phyloP scores from a whole-genome alignment of 2,329 filamentous ascomycete genomes.

The Cryphonectria japonica region DNA sequence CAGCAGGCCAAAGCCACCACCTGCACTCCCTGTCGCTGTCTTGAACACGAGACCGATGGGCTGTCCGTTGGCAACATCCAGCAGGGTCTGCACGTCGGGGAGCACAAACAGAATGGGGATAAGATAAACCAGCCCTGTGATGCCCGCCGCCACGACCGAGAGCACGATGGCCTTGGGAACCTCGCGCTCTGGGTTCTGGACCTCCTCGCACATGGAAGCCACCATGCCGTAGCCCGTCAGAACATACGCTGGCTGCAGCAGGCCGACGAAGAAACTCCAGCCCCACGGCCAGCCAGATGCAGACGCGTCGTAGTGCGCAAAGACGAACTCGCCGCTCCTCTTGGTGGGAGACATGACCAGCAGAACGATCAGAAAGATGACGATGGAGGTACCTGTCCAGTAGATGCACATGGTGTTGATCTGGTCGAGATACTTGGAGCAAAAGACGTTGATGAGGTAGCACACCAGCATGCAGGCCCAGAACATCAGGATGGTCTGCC shows the following conservation, averaged over 20 bases:
- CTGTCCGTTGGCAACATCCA: slow-evolving; percentile 70
- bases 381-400: slow-evolving; percentile 68
- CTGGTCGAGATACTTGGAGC: slow-evolving; percentile 61
- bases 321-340: slow-evolving; percentile 66
- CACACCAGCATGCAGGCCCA: slow-evolving; percentile 72
- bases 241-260: slow-evolving; percentile 67
- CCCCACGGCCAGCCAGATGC: slow-evolving; percentile 68
- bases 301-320: slow-evolving; percentile 69
- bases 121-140: slow-evolving; percentile 70
- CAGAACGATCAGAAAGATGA: slow-evolving; percentile 55
- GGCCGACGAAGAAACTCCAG: slow-evolving; percentile 74
- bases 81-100: slow-evolving; percentile 66
- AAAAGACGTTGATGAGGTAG: slow-evolving; percentile 67
- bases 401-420: slow-evolving; percentile 76
- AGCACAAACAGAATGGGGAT: slow-evolving; percentile 78
- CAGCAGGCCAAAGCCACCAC: slow-evolving; percentile 74
- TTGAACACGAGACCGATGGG: slow-evolving; percentile 79
- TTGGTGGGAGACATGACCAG: slow-evolving; percentile 62
- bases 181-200: slow-evolving; percentile 69
- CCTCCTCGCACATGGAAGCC: slow-evolving; percentile 73
- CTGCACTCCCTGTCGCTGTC: slow-evolving; percentile 71
- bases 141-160: slow-evolving; percentile 67
- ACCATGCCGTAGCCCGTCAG: slow-evolving; percentile 73
- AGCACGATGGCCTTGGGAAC: slow-evolving; percentile 73
- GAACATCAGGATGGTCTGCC: slow-evolving; percentile 73